A percentile compares a stretch with the other conserved stretches of the same genome.
phyloP scores from a whole-genome alignment of 768 basidiomycete species.

The Rhizopogon sp. region DNA sequence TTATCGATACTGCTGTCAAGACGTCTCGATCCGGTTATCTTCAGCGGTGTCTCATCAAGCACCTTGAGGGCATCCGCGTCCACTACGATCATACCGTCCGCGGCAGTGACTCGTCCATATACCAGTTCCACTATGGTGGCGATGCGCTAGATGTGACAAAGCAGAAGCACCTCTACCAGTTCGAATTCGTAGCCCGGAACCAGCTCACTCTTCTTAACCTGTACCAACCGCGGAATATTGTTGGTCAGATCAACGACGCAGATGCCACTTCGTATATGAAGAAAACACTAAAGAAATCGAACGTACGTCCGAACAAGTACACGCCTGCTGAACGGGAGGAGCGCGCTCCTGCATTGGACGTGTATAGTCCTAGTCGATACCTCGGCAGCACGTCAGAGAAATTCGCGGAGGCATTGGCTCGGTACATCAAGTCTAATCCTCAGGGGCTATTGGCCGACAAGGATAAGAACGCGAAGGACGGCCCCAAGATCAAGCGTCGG shows the following conservation, averaged over 20 bases:
- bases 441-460: constrained; percentile 42
- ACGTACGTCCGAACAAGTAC: constrained; percentile 35
- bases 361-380: constrained; percentile 73
- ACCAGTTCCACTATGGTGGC: constrained; percentile 97
- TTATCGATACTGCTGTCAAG: constrained; percentile 99
- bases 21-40: constrained; percentile 98
- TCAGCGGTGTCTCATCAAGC: constrained; percentile 97
- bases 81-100: constrained; percentile 99
- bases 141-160: constrained; percentile 96
- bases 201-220: constrained; percentile 71
- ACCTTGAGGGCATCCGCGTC: constrained; percentile 92
- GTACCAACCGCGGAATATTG: constrained; percentile 56
- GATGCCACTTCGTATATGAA: constrained; percentile 81
- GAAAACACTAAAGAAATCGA: constrained; percentile 75
- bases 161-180: constrained; percentile 92
- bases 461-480: constrained; percentile 34
- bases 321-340: constrained; percentile 49
- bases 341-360: constrained; percentile 67
- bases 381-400: constrained; percentile 90
- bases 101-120: constrained; percentile 87
- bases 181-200: constrained; percentile 91
- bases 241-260: constrained; percentile 56
- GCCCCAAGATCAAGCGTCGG: constrained; percentile 37
- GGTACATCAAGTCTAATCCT: constrained; percentile 77
- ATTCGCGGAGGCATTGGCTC: constrained; percentile 75